Conservation (phyloP, 306 rosid species). For the Lathyrus sativus region DNA sequence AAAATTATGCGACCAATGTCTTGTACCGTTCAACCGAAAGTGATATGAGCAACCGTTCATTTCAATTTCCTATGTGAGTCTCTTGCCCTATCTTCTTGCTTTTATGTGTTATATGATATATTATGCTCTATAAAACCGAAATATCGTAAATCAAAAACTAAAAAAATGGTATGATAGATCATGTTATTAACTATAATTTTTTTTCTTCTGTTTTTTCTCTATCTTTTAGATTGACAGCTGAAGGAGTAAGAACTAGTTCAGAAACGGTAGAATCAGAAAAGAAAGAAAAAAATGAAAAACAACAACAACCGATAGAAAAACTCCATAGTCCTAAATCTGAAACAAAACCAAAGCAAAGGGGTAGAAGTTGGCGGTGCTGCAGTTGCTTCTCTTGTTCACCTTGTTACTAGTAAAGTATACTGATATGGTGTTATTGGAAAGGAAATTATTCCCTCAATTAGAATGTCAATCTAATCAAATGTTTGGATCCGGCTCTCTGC, state of each 20-base stretch:
- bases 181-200: conserved; percentile 2
- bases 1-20: background rate
- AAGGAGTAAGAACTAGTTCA: conserved; percentile 45
- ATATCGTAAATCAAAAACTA: background rate
- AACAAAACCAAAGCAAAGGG: conserved; percentile 21
- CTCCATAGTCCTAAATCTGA: conserved; percentile 4
- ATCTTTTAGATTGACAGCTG: conserved; percentile 47
- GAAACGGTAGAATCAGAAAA: conserved; percentile 32
- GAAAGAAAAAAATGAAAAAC: conserved; percentile 38
- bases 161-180: background rate
- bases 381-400: conserved; percentile 40
- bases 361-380: conserved; percentile 39
- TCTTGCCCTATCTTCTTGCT: conserved; percentile 2
- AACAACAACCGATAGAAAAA: conserved; percentile 8
- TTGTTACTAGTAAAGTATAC: conserved; percentile 40
- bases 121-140: background rate
- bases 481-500: background rate
- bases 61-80: conserved; percentile 68
- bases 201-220: background rate
- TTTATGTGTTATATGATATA: conserved; percentile 10
- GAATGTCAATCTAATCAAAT: conserved; percentile 23
- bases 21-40: conserved; percentile 42
- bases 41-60: conserved; percentile 49
- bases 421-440: conserved; percentile 20
- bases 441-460: background rate